A percentile compares a stretch with the other conserved stretches of the same genome.
Evolutionary conservation across 2,329 filamentous ascomycete species (phyloP).

Genomic region (Diplocarpon rosae): DNA sequence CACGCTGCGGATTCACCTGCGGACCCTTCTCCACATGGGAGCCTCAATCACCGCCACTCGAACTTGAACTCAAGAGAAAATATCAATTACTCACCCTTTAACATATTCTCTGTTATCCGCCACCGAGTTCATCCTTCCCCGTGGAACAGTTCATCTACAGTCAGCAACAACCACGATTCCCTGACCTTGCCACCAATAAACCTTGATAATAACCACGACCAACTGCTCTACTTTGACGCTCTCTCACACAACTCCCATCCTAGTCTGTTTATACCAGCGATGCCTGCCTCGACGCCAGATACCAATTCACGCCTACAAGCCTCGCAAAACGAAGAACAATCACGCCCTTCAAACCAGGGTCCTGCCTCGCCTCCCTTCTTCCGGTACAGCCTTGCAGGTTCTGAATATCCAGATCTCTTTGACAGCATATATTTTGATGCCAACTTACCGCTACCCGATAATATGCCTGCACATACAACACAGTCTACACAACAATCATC

Average conservation of each 20-base stretch:
- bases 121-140: constrained; percentile 1
- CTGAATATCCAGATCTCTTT: constrained; percentile 18
- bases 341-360: constrained; percentile 16
- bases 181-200: constrained; percentile 17
- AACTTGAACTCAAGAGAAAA: not conserved
- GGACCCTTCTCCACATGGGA: not conserved
- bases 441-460: not conserved
- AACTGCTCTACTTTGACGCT: constrained; percentile 8
- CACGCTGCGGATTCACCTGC: not conserved
- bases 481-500: constrained; percentile 10
- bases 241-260: constrained; percentile 7
- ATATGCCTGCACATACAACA: constrained; percentile 2
- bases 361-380: not conserved
- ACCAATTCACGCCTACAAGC: not conserved
- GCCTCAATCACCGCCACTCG: not conserved
- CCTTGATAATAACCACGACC: constrained; percentile 8
- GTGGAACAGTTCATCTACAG: constrained; percentile 2
- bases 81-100: not conserved
- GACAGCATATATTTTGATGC: not conserved
- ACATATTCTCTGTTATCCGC: not conserved
- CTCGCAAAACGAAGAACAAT: constrained; percentile 1
- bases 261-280: constrained; percentile 3
- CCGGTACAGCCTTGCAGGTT: constrained; percentile 11
- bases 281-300: not conserved
- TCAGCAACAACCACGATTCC: constrained; percentile 5